A percentile compares a stretch with the other conserved stretches of the same genome.
These are phyloP conservation scores for Zizania palustris DNA, from an alignment of 202 grass and related monocot genomes.

Conservation along the genomic window DNA sequence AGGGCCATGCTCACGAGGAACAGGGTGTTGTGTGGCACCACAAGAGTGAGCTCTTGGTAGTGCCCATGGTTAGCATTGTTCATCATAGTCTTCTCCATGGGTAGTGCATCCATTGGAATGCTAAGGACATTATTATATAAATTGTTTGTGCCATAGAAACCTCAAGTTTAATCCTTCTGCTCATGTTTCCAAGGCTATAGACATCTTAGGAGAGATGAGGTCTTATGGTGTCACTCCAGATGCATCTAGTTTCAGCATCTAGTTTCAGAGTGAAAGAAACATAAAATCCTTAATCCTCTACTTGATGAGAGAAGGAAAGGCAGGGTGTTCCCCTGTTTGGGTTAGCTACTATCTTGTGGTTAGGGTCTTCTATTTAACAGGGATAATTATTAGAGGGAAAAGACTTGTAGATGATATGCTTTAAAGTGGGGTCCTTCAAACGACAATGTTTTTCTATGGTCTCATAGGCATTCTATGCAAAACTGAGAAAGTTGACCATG, in stretches of 20 bases:
- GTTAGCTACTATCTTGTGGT: conserved; percentile 71
- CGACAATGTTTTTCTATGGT: conserved; percentile 56
- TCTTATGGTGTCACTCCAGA: conserved; percentile 42
- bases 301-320: conserved; percentile 59
- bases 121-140: conserved; percentile 59
- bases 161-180: conserved; percentile 72
- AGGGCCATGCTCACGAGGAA: conserved; percentile 53
- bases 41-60: conserved; percentile 47
- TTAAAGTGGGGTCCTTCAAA: conserved; percentile 48
- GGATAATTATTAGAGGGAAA: conserved; percentile 60
- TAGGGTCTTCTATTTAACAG: conserved; percentile 63
- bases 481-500: conserved; percentile 59
- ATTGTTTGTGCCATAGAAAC: conserved; percentile 64
- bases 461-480: conserved; percentile 68
- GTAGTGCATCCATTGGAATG: conserved; percentile 67
- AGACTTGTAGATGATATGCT: conserved; percentile 66
- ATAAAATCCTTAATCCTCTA: conserved; percentile 62
- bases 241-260: conserved; percentile 73
- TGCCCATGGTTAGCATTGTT: conserved; percentile 45
- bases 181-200: conserved; percentile 57
- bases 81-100: conserved; percentile 60
- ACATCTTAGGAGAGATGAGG: conserved; percentile 63
- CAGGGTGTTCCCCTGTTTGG: conserved; percentile 65
- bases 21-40: conserved; percentile 66
- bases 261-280: conserved; percentile 81